phyloP scores from a whole-genome alignment of 108 stramenopile species.

The Nannochloropsis gaditana region DNA sequence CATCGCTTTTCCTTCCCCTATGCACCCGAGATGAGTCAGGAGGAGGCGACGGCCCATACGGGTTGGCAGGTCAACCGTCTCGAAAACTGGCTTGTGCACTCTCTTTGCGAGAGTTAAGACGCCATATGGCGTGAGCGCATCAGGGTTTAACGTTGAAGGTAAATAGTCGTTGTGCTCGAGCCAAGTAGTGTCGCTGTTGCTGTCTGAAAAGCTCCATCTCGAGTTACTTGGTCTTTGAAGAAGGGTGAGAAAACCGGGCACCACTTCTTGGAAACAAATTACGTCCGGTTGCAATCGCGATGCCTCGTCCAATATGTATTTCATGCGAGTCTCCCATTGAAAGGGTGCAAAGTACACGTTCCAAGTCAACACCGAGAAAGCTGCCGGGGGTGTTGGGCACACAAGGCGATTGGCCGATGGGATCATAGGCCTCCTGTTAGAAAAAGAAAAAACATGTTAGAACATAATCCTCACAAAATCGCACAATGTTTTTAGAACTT shows the following conservation, averaged over 20 bases:
- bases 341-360: neutral
- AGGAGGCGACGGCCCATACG: neutral
- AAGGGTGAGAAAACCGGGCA: neutral
- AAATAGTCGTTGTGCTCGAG: neutral
- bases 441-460: too few species aligned
- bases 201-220: neutral
- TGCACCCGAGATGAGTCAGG: neutral
- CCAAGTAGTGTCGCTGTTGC: neutral
- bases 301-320: neutral
- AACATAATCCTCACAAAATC: too few species aligned
- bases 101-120: neutral
- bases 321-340: neutral
- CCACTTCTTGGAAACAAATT: neutral
- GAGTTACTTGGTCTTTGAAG: neutral
- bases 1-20: neutral
- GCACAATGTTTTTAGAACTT: too few species aligned
- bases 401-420: too few species aligned
- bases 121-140: neutral
- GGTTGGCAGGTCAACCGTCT: neutral
- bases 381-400: neutral
- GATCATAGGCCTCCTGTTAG: too few species aligned
- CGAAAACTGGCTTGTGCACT: neutral
- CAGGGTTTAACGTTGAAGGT: neutral
- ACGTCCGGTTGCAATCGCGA: slow-evolving; percentile 11
- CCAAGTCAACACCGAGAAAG: slow-evolving; percentile 17